Base-by-base conservation (phyloP, 225 moss, liverwort and hornwort genomes). In the Marchantia paleacea region DNA sequence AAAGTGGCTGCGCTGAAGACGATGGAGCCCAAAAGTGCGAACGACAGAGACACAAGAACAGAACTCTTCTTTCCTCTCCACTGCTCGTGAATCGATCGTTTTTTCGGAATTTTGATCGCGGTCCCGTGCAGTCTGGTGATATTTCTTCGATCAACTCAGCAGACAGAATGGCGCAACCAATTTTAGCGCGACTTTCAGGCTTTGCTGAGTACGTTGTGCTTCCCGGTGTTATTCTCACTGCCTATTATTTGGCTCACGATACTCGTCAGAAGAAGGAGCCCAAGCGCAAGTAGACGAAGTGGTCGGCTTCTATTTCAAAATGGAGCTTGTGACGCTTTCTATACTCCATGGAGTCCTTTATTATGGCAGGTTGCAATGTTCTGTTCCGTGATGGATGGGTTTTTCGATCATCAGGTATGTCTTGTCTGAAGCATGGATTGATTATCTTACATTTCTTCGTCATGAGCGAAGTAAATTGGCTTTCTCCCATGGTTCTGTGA, bases 181-280 rank as follows among this genome's bases (percentile, higher is more conserved):
- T 86, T 16, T 62, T 86, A 4, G 81, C 86, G 2, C 77, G 53
- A 78, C 63, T 86, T 69, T 83, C 86, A 52, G 48, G 14, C 2
- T 0, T 83, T 26, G 86, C 86, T 9, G 83, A 86, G 50, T 83
- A 83, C n/a, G 53, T 79, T 0, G 86, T 86, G 10, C 20, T 86
- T 14, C 83, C 86, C 14, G 83, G 75, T 14, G 81, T 55, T 14
- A 81, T 86, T 0, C 19, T 78, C 20, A 75, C 81, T 4, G 86
- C 86, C 1, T 86, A 86, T 74, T 86, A 67, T 58, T 75, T 83
- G 74, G 75, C 75, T 12, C 83, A 83, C 55, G 86, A 81, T 68
- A 65, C 80, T 49, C 68, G 77, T 50, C 47, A 78, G 12, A 78
- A 78, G 30, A 86, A 86, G 81, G 81, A 86, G 55, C 78, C 81